Conservation (phyloP, 164 flowering plant species). For the Pachysandra terminalis region DNA sequence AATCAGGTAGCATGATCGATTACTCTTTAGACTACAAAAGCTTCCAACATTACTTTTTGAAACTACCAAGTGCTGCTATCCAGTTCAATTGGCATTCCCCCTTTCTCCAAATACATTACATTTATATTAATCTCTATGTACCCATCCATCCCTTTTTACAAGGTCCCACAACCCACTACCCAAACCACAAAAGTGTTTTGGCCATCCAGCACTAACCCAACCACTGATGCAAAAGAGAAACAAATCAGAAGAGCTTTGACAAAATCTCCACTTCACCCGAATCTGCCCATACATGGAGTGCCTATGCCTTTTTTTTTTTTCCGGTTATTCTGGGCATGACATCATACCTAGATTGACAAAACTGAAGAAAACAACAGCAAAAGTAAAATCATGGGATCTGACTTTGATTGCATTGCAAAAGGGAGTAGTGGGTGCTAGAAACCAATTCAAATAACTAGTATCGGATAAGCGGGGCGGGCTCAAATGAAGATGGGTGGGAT, state of each 20-base stretch:
- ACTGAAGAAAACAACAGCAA: conserved; percentile 18
- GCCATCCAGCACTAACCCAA: conserved; percentile 51
- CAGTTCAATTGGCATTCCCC: conserved; percentile 26
- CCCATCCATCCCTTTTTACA: conserved; percentile 22
- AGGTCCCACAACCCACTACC: conserved; percentile 57
- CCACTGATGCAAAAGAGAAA: conserved; percentile 30
- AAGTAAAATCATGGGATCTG: conserved; percentile 51
- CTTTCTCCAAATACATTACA: conserved; percentile 15
- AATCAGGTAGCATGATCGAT: conserved; percentile 3
- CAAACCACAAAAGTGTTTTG: conserved; percentile 44
- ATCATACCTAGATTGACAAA: conserved; percentile 48
- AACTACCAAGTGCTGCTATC: conserved; percentile 31
- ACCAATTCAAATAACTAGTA: conserved; percentile 5
- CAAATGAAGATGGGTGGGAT: conserved; percentile 1
- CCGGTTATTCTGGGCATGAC: conserved; percentile 27
- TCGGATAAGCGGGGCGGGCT: background rate
- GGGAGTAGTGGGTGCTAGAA: conserved; percentile 8
- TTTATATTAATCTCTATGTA: conserved; percentile 16
- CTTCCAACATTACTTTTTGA: conserved; percentile 14
- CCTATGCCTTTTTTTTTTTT: conserved; percentile 11
- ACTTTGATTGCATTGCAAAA: conserved; percentile 56
- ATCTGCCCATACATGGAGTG: conserved; percentile 33
- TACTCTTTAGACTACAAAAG: conserved; percentile 6
- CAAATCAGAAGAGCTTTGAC: conserved; percentile 48
- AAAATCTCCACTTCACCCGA: conserved; percentile 34